Evolutionary conservation across 345 rosid species (phyloP).

Genomic region (Populus euphratica): DNA sequence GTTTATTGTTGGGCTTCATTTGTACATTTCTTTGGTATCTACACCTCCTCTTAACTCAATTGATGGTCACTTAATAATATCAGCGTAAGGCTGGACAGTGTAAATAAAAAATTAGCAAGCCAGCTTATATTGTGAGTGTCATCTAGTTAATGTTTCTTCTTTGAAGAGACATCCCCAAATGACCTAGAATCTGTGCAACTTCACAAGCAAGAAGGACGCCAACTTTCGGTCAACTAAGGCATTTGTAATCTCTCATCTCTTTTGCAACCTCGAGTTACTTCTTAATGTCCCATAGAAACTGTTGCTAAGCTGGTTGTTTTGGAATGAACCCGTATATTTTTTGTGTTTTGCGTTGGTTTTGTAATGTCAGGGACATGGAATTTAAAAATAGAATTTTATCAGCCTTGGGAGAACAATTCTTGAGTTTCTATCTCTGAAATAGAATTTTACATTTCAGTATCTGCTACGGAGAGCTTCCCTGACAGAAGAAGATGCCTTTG

Average conservation of each 20-base stretch:
- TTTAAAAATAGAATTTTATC: not conserved
- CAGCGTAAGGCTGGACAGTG: not conserved
- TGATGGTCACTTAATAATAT: not conserved
- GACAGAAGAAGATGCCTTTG: constrained; percentile 74
- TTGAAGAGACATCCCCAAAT: too few species aligned
- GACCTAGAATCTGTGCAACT: too few species aligned
- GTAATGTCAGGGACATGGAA: not conserved
- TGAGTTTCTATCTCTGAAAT: constrained; percentile 21
- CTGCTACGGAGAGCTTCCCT: constrained; percentile 58
- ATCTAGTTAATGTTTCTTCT: too few species aligned
- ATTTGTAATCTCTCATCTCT: too few species aligned
- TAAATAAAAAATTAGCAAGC: not conserved
- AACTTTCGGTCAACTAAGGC: too few species aligned
- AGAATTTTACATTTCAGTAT: constrained; percentile 44
- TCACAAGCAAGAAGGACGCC: too few species aligned
- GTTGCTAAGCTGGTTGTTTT: not conserved
- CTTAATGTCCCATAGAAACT: not conserved
- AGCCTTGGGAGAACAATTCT: not conserved
- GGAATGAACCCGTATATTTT: not conserved
- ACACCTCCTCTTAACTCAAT: not conserved
- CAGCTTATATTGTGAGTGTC: not conserved
- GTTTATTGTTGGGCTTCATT: not conserved
- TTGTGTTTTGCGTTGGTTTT: not conserved
- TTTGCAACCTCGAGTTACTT: too few species aligned
- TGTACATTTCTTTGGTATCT: not conserved